phyloP scores from a whole-genome alignment of 1,284 basidiomycete species.

The Irpex lacteus region DNA sequence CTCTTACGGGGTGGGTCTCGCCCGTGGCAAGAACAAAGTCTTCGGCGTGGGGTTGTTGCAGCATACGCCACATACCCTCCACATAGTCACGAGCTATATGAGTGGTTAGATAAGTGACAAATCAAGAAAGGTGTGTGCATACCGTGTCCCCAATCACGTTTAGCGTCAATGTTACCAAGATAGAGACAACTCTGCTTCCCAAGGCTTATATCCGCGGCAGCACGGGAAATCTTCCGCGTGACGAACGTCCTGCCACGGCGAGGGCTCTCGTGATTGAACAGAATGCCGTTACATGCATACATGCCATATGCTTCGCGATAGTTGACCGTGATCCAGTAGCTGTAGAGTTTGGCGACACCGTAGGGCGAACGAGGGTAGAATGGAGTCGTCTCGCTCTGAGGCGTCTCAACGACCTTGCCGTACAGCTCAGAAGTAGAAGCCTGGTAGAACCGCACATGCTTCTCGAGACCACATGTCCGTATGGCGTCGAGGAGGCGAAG shows the following conservation, averaged over 20 bases:
- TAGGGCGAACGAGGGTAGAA: constrained; percentile 94
- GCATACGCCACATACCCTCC: constrained; percentile 94
- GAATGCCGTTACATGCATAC: constrained; percentile 88
- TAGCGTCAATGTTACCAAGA: constrained; percentile 87
- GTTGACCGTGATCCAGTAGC: constrained; percentile 88
- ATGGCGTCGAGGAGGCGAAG: constrained; percentile 90
- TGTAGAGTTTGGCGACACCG: constrained; percentile 88
- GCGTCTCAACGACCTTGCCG: constrained; percentile 88
- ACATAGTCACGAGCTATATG: constrained; percentile 77
- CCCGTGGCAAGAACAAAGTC: constrained; percentile 93
- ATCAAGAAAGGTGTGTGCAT: constrained; percentile 20
- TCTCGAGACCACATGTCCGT: constrained; percentile 86
- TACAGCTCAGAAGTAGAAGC: constrained; percentile 93
- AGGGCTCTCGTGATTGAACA: constrained; percentile 95
- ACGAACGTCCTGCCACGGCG: constrained; percentile 90
- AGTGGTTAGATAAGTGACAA: not conserved
- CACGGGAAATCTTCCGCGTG: constrained; percentile 88
- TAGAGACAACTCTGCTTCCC: constrained; percentile 87
- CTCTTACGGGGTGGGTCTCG: constrained; percentile 88
- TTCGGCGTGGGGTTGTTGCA: constrained; percentile 77
- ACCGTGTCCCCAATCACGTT: constrained; percentile 95
- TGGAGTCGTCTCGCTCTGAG: constrained; percentile 88
- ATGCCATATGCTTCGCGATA: constrained; percentile 92
- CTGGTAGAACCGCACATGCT: constrained; percentile 88
- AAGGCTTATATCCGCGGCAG: constrained; percentile 83